Conservation (phyloP, 805 yeast genomes). For the Metschnikowia similis region DNA sequence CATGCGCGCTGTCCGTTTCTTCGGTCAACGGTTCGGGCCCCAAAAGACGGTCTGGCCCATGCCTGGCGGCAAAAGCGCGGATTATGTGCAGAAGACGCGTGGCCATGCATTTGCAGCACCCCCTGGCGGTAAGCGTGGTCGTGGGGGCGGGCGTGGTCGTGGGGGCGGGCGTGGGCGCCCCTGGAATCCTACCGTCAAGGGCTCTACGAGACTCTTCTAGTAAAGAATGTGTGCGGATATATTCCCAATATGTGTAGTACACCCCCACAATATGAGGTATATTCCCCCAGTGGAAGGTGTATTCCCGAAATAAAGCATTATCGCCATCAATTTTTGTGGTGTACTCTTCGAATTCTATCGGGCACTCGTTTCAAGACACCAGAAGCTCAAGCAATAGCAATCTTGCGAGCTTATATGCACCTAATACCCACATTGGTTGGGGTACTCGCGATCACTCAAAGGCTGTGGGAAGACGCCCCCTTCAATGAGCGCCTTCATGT, state of each 20-base stretch:
- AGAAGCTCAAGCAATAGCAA: neutral
- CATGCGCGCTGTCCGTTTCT: neutral
- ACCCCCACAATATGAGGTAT: too few relatives aligned
- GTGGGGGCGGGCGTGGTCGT: too few relatives aligned
- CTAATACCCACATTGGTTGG: slow-evolving; percentile 55
- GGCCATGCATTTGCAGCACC: neutral
- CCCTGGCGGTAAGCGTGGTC: neutral
- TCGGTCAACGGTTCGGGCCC: neutral
- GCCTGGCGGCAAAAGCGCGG: neutral
- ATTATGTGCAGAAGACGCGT: neutral
- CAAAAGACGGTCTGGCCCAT: neutral
- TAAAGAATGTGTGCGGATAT: too few relatives aligned
- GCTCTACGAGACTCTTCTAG: too few relatives aligned
- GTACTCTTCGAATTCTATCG: too few relatives aligned
- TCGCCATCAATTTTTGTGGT: too few relatives aligned
- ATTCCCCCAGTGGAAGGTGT: too few relatives aligned
- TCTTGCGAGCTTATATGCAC: neutral
- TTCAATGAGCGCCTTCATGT: slow-evolving; percentile 54
- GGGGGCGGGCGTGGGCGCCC: too few relatives aligned
- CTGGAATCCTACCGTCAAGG: too few relatives aligned
- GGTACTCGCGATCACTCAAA: slow-evolving; percentile 59
- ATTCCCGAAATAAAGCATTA: too few relatives aligned
- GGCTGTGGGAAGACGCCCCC: slow-evolving; percentile 80
- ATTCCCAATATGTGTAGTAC: too few relatives aligned
- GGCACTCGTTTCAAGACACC: too few relatives aligned